Evolutionary conservation across 352 stramenopile species (phyloP).

Genomic region (Globisporangium apiculatum): DNA sequence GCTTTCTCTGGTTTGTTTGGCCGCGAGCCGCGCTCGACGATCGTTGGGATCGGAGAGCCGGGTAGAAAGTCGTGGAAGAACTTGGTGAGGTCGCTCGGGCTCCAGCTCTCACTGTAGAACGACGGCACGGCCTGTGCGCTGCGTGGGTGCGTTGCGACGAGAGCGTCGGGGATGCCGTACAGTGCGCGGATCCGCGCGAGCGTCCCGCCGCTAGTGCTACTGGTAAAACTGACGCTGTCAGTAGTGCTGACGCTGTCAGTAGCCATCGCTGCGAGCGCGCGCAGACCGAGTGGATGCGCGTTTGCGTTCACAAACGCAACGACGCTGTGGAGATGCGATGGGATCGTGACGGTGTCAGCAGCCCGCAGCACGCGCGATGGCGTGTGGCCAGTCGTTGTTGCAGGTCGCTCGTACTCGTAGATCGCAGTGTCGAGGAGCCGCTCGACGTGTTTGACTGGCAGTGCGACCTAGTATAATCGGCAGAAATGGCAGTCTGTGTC

Average conservation of each 20-base stretch:
- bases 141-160: slow-evolving; percentile 55
- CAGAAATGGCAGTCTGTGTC: neutral
- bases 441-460: slow-evolving; percentile 42
- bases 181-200: slow-evolving; percentile 41
- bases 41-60: slow-evolving; percentile 27
- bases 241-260: neutral
- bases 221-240: neutral
- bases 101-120: slow-evolving; percentile 74
- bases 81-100: slow-evolving; percentile 35
- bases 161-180: slow-evolving; percentile 61
- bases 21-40: slow-evolving; percentile 52
- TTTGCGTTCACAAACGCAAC: slow-evolving; percentile 72
- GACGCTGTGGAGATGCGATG: slow-evolving; percentile 24
- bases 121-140: slow-evolving; percentile 64
- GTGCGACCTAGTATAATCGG: slow-evolving; percentile 13
- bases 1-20: slow-evolving; percentile 28
- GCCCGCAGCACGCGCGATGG: slow-evolving; percentile 37
- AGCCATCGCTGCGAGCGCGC: slow-evolving; percentile 27
- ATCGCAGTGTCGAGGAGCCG: slow-evolving; percentile 43
- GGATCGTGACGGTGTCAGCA: slow-evolving; percentile 22
- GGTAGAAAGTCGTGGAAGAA: slow-evolving; percentile 58
- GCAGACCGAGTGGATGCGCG: slow-evolving; percentile 48
- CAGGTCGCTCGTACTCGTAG: slow-evolving; percentile 24
- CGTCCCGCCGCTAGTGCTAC: slow-evolving; percentile 12
- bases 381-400: neutral